Percentiles rank a stretch among this genome's conserved stretches.
These are phyloP conservation scores for Myriosclerotinia curreyana DNA, from an alignment of 2,329 filamentous ascomycete species.

Conservation along the genomic window DNA sequence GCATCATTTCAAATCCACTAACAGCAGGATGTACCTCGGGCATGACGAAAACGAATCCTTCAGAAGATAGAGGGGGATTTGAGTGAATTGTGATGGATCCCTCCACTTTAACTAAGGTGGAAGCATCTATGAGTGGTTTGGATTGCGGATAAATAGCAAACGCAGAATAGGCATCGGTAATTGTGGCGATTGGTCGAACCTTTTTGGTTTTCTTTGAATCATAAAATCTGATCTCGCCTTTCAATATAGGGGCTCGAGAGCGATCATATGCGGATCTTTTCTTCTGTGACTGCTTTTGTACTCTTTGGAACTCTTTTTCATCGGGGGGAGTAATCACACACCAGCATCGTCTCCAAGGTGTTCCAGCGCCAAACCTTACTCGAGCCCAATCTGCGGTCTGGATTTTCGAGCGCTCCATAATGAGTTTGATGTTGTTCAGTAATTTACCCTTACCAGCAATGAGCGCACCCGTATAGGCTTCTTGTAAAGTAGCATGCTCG, in stretches of 20 bases:
- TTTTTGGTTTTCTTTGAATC: conserved; percentile 90
- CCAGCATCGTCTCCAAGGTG: conserved; percentile 95
- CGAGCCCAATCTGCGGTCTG: conserved; percentile 90
- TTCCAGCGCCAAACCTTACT: conserved; percentile 91
- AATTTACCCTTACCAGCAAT: conserved; percentile 91
- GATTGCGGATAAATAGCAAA: conserved; percentile 96
- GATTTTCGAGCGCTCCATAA: conserved; percentile 77
- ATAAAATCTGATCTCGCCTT: conserved; percentile 93
- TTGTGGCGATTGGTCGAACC: conserved; percentile 81
- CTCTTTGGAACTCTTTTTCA: conserved; percentile 84
- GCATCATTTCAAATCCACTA: conserved; percentile 90
- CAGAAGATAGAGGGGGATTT: conserved; percentile 70
- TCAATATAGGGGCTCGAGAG: conserved; percentile 62
- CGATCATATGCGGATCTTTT: conserved; percentile 81
- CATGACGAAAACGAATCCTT: conserved; percentile 98
- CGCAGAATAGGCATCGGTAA: conserved; percentile 85
- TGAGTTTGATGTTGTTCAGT: conserved; percentile 84
- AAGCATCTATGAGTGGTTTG: conserved; percentile 89
- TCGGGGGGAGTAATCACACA: conserved; percentile 90
- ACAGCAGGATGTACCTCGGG: conserved; percentile 91
- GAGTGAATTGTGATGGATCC: conserved; percentile 86
- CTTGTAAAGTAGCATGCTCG: conserved; percentile 88
- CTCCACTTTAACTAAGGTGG: conserved; percentile 90
- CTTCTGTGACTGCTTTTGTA: conserved; percentile 79
- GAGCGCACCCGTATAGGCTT: conserved; percentile 92